phyloP scores from a whole-genome alignment of 1,284 basidiomycete genomes.

The Boletus hoseneyae region DNA sequence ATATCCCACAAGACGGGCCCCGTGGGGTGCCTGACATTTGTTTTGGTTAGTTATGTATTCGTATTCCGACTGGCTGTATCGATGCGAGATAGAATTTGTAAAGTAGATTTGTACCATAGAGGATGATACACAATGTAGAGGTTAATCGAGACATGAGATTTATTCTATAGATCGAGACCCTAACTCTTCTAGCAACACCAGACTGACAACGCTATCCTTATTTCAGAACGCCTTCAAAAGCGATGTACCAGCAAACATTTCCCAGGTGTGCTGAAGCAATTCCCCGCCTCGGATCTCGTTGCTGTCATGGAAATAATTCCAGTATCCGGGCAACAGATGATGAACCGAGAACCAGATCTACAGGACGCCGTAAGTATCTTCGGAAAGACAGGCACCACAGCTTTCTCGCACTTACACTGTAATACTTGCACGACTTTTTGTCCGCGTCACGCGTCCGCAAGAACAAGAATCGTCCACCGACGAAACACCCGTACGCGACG shows the following conservation, averaged over 20 bases:
- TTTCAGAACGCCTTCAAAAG: slow-evolving; percentile 16
- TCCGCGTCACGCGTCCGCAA: slow-evolving; percentile 24
- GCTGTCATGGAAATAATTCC: slow-evolving; percentile 31
- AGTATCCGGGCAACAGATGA: slow-evolving; percentile 33
- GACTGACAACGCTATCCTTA: background rate
- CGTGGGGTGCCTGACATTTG: background rate
- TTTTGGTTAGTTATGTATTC: background rate
- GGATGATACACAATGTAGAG: no score
- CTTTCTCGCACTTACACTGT: slow-evolving; percentile 27
- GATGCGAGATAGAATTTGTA: background rate
- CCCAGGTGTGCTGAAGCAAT: slow-evolving; percentile 25
- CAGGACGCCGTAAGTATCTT: slow-evolving; percentile 4
- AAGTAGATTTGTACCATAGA: slow-evolving; percentile 19
- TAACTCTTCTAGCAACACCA: background rate
- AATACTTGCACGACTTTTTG: slow-evolving; percentile 32
- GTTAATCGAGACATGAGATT: no score
- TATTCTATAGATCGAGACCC: background rate
- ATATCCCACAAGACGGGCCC: no score
- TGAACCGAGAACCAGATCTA: slow-evolving; percentile 35
- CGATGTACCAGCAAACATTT: slow-evolving; percentile 14
- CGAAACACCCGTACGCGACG: slow-evolving; percentile 26
- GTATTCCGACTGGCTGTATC: background rate
- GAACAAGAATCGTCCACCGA: slow-evolving; percentile 30
- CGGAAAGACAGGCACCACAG: slow-evolving; percentile 7
- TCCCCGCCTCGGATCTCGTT: slow-evolving; percentile 15